Evolutionary conservation across 2,329 filamentous ascomycete genomes (phyloP), one percentile per base, ranked within the genome.

Genomic region (Colletotrichum sp.): DNA sequence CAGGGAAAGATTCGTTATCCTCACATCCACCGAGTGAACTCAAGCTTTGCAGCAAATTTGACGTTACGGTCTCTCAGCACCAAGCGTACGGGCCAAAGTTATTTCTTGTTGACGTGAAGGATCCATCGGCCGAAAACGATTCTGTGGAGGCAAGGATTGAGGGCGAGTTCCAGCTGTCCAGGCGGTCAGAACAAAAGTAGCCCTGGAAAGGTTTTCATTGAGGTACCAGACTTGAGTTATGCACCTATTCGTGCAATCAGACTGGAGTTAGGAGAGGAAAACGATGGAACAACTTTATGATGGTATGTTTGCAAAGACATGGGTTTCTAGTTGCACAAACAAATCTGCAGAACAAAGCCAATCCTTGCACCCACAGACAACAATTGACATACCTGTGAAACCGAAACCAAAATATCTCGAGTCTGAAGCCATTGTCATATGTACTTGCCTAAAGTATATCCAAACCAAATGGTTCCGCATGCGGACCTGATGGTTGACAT

Each of bases 241-340:
- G 9, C 4, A 44, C 16, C 18, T 18, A 44, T 48, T 44, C 8
- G 3, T 44, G 16, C 39, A 48, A 5, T 48, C 18, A 48, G 18
- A 48, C 4, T 10, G 5, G 1, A 48, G 2, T 7, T 48, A 0
- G 18, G 9, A 48, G 39, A n/a, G 9, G 2, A n/a, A 6, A n/a
- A 0, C 16, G 39, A 9, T 48, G 39, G 39, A 0, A 0, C 1
- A 6, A 22, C 44, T 52, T 12, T 8, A 3, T 1, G 12, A 13
- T 22, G 44, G n/a, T 52, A 5, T 5, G 44, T 52, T 52, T 52
- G 44, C 44, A 52, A n/a, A 52, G 44, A 52, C 10, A 52, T 12
- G 44, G 10, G 44, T 52, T 22, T 52, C n/a, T 0, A 22, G n/a
- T 52, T 12, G 3, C n/a, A 52, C n/a, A 22, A n/a, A 52, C n/a